Percentiles rank a stretch among this genome's conserved stretches.
Evolutionary conservation across 305 asterid genomes (phyloP).

Genomic region (Rubia balearica): DNA sequence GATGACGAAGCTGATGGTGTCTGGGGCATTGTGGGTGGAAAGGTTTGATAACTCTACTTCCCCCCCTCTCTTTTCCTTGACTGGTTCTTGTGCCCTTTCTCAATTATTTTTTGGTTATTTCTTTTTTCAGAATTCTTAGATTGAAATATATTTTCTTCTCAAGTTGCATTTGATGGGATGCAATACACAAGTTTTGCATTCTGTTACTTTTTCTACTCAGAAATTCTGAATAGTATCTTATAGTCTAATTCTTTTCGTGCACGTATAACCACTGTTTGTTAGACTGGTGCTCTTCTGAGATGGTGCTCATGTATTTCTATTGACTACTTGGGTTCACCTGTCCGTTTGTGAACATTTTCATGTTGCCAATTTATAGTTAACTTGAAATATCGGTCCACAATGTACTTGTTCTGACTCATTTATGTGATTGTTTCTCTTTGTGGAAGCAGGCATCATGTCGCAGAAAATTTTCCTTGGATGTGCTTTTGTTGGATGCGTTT

Average conservation of each 20-base stretch:
- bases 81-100: background rate
- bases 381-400: background rate
- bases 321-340: background rate
- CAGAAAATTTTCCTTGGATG: slow-evolving; percentile 72
- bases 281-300: background rate
- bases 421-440: slow-evolving; percentile 4
- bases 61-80: slow-evolving; percentile 1
- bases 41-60: slow-evolving; percentile 35
- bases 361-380: background rate
- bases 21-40: slow-evolving; percentile 92
- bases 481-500: slow-evolving; percentile 49
- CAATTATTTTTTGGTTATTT: slow-evolving; percentile 2
- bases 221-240: background rate
- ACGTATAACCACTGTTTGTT: background rate
- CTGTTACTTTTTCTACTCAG: background rate
- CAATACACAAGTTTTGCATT: background rate
- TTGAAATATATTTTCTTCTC: background rate
- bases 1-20: slow-evolving; percentile 80
- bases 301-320: background rate
- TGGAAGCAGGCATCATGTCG: slow-evolving; percentile 80
- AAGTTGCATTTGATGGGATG: background rate
- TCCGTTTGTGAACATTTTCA: background rate
- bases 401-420: background rate
- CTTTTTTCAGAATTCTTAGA: background rate
- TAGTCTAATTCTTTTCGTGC: background rate